A percentile compares a stretch with the other conserved stretches of the same genome.
These are phyloP conservation scores for Nelumbo lutea DNA, from an alignment of 164 flowering plant genomes.

Conservation along the genomic window DNA sequence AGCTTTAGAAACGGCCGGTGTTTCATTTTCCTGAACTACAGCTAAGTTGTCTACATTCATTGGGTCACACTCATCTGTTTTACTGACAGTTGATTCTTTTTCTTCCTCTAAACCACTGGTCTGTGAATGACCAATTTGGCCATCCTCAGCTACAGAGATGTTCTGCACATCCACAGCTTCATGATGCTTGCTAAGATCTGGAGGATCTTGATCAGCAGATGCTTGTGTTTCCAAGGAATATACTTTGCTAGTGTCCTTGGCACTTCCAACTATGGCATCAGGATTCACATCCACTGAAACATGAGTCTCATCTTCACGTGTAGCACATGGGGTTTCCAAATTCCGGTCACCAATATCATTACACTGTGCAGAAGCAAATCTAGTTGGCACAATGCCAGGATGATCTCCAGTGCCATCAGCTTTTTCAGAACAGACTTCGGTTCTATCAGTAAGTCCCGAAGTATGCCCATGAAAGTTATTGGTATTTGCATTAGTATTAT, in stretches of 20 bases:
- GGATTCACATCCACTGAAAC: too few species aligned
- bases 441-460: slow-evolving; percentile 5
- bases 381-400: neutral
- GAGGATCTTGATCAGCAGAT: slow-evolving; percentile 4
- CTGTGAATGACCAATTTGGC: neutral
- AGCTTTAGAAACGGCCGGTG: neutral
- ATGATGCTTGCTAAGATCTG: neutral
- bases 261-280: neutral
- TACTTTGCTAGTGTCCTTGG: neutral
- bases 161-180: neutral
- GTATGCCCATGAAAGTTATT: neutral
- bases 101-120: too few species aligned
- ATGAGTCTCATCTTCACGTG: slow-evolving; percentile 4
- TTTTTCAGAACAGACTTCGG: neutral
- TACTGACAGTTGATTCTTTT: too few species aligned
- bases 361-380: neutral
- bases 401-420: slow-evolving; percentile 4
- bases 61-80: too few species aligned
- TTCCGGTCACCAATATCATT: neutral
- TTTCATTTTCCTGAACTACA: too few species aligned
- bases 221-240: neutral
- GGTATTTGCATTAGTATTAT: neutral
- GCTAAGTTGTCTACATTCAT: too few species aligned
- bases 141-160: neutral
- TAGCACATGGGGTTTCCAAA: slow-evolving; percentile 1